These are phyloP conservation scores for Tetrahymena borealis DNA, from an alignment of 73 alveolate species.

Conservation along the genomic window DNA sequence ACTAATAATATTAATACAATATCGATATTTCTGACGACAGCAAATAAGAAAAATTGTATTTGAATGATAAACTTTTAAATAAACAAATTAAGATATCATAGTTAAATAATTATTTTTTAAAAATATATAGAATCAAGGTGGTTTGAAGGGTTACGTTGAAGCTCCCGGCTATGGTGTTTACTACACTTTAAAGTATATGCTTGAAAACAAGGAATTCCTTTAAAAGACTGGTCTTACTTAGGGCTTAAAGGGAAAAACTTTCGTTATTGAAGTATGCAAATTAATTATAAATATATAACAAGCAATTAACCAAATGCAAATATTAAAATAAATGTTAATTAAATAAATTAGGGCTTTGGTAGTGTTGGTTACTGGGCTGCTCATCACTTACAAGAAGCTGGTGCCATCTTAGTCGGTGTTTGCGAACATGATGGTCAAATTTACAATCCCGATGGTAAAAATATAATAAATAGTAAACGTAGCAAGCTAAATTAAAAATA, in stretches of 20 bases:
- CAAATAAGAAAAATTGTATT: neutral
- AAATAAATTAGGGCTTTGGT: conserved; percentile 53
- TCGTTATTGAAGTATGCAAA: conserved; percentile 40
- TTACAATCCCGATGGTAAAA: conserved; percentile 17
- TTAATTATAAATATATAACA: no score
- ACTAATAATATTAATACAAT: conserved; percentile 27
- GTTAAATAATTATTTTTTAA: no score
- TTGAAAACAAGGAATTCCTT: conserved; percentile 49
- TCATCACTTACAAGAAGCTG: conserved; percentile 55
- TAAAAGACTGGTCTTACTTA: conserved; percentile 43
- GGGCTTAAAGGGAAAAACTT: conserved; percentile 70
- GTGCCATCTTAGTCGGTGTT: conserved; percentile 56
- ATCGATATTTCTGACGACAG: conserved; percentile 44
- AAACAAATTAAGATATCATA: no score
- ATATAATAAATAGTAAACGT: neutral
- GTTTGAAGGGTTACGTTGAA: neutral
- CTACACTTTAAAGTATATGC: conserved; percentile 71
- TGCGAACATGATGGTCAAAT: conserved; percentile 64
- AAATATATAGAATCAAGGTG: neutral
- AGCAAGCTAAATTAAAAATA: no score
- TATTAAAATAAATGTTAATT: neutral
- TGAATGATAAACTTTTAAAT: neutral
- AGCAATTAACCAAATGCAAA: neutral
- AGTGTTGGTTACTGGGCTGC: conserved; percentile 90
- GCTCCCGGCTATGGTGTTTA: neutral